Base-by-base conservation (phyloP, 768 basidiomycete genomes). In the Pleurotus tuber-regium region DNA sequence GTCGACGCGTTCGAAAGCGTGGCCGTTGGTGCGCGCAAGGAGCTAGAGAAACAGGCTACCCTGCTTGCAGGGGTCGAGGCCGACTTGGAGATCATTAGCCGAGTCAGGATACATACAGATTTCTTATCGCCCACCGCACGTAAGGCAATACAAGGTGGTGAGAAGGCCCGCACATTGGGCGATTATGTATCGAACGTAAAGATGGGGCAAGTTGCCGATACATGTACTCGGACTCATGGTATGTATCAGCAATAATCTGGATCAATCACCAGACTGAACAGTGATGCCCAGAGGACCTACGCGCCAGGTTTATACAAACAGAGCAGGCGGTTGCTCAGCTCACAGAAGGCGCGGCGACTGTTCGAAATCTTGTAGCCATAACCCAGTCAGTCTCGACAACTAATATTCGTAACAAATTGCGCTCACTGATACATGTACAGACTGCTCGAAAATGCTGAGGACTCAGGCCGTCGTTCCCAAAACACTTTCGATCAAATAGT, bases 181-280 rank as follows among this genome's bases (percentile, higher is more conserved):
- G 89, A 89, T 63, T 93, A 92, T 65, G 89, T 93, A 21, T 86
- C 86, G 12, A 77, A 74, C 57, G 79, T 73, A 43, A 89, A 85
- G 70, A 93, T 93, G 90, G 78, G 74, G 59, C 79, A 87, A 62
- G 90, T 93, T 1, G 87, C 82, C 2, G 86, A 86, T 12, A 81
- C 78, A 3, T 91, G 89, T 68, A 61, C 70, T 12, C 75, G 77
- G 42, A 83, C 85, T 21, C 86, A 92, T 71, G 80, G 89, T 87
- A 52, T 33, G 79, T 70, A 19, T 19, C 18, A 36, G 7, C 21
- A n/a, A 14, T 23, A 43, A n/a, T 11, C 9, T n/a, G n/a, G 16
- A 6, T 43, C 48, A 16, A 36, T 35, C 24, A 43, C 14, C 21
- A 9, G 8, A 1, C n/a, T 53, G 44, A 28, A 38, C 5, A n/a